Percentiles rank a stretch among this genome's conserved stretches.
Conservation (phyloP, 148 eudicot species). For the Silene uniflora region DNA sequence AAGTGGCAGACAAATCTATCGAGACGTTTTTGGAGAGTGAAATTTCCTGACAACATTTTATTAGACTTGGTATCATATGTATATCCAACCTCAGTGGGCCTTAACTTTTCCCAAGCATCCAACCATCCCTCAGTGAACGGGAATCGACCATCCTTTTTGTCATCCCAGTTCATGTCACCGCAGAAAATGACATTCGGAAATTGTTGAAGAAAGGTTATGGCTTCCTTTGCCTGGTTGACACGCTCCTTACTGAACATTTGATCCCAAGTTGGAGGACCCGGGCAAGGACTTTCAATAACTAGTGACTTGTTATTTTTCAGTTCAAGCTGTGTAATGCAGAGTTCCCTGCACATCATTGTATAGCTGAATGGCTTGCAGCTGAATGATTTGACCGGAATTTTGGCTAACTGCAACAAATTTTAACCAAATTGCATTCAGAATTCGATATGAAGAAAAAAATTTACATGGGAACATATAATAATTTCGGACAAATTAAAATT, state of each 20-base stretch:
- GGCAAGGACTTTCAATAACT: conserved; percentile 82
- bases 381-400: conserved; percentile 70
- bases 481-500: no score
- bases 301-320: conserved; percentile 30
- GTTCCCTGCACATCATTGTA: conserved; percentile 71
- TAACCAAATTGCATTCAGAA: neutral
- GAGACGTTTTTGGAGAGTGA: conserved; percentile 57
- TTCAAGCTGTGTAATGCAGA: conserved; percentile 60
- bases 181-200: conserved; percentile 64
- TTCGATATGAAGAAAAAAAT: neutral
- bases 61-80: conserved; percentile 88
- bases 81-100: conserved; percentile 60
- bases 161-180: conserved; percentile 99
- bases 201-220: conserved; percentile 43
- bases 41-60: conserved; percentile 57
- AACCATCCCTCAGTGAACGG: conserved; percentile 68
- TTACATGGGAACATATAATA: no score
- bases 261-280: conserved; percentile 84
- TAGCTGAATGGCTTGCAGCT: conserved; percentile 52
- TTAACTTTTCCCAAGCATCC: conserved; percentile 69
- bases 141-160: conserved; percentile 68
- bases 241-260: conserved; percentile 92
- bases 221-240: conserved; percentile 73
- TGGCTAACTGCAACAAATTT: conserved; percentile 51
- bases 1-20: conserved; percentile 64